Evolutionary conservation across 108 stramenopile genomes (phyloP), one percentile per base, ranked within the genome.

Genomic region (Pseudonitzschia multiseries): DNA sequence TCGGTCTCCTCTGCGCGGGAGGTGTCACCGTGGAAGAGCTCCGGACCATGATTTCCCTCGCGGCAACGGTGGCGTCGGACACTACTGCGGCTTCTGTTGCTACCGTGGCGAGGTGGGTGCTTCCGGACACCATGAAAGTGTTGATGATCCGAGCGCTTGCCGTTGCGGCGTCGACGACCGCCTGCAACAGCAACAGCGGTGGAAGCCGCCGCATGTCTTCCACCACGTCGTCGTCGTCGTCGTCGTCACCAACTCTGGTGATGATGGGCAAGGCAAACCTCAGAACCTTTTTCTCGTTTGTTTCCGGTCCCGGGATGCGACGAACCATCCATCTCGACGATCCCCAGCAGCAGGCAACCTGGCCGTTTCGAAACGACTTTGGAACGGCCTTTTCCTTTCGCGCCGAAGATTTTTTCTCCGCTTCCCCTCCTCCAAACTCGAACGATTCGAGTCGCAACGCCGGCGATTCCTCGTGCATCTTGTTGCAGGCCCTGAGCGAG

Each of bases 331-430:
- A 65, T 43, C 40, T 77, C 24, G 76, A 75, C 26, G 54, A 56
- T 56, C 54, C 21, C 24, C 24, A 51, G 36, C 36, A 51, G 50
- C 67, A 83, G 17, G 50, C 78, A 41, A 28, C 83, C 54, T 93
- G 92, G 92, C 92, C 92, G 44, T 93, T 93, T 73, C 85, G 80
- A 52, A 77, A 87, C 70, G 86, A 90, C 60, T 93, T 89, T 78
- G 87, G 86, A 22, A 80, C 87, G 83, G 89, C 92, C 14, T 69
- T 87, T 36, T 89, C 86, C 86, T 93, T 93, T 66, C 87, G 92
- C 17, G 85, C 84, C 29, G 92, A 93, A 69, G 67, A 79, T 26
- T 92, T 92, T 68, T 17, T 24, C 15, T 59, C 53, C 22, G 21
- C 14, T 9, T n/a, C 4, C 14, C 29, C 57, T n/a, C n/a, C n/a